Base-by-base conservation (phyloP, 1,284 basidiomycete species). In the Trametes versicolor region DNA sequence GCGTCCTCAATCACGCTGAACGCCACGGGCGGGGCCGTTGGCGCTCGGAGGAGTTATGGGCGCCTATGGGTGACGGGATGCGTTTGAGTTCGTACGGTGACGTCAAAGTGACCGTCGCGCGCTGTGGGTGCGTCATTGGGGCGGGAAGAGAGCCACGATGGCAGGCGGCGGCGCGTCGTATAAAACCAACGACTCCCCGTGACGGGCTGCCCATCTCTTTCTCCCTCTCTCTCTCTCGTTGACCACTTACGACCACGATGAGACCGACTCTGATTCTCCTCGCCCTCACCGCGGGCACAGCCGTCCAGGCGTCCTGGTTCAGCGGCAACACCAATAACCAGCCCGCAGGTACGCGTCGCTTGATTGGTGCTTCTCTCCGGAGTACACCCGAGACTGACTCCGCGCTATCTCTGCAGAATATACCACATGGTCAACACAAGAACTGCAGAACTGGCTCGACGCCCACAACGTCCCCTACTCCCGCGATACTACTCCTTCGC, bases 371-470 rank as follows among this genome's bases (percentile, higher is more conserved):
- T 57, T 27, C 32, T 10, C 51, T 32, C 19, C 58, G 23, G 7
- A 19, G 32, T 25, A 6, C 29, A 4, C 48, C 51, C 23, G 13
- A 5, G 55, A 62, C 47, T 58, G 36, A 58, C 47, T 48, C 25
- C 50, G 21, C n/a, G 50, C n/a, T 17, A 27, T 37, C 37, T 62
- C 53, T n/a, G 17, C 43, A 68, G 65, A 64, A 63, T 69, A 72
- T 51, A 64, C 65, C 23, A 60, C 69, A 47, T 73, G 73, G 62
- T 69, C 72, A 3, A 54, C 71, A 4, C 23, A 83, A 48, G 60
- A 94, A 72, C 85, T 95, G 34, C 79, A 83, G 63, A 73, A 83
- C 49, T 95, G 93, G 91, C 87, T 95, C 63, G 80, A 88, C 48
- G 85, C 88, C 6, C 89, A 93, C 77, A 85, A 87, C 66, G 82